Percentiles rank a stretch among this genome's conserved stretches.
Evolutionary conservation across 177 flowering plant genomes (phyloP).

Genomic region (Vitis hybrid): DNA sequence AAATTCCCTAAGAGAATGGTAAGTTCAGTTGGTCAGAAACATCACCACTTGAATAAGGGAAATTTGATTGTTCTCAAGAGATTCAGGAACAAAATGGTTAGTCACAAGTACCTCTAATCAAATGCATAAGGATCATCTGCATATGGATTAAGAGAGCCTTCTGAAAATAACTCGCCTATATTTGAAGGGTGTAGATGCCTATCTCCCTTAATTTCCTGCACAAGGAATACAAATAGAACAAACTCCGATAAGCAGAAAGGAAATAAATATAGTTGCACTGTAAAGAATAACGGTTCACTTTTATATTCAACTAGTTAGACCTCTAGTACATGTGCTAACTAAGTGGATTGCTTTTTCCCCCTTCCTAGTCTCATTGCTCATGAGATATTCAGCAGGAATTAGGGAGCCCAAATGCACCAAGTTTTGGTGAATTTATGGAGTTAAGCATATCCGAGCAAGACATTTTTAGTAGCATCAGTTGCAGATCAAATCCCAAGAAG

Average conservation of each 20-base stretch:
- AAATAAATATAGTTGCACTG: neutral
- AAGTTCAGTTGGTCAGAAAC: neutral
- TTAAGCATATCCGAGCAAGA: neutral
- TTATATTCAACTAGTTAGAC: neutral
- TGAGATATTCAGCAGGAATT: too few species aligned
- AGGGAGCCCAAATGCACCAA: too few species aligned
- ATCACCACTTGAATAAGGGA: neutral
- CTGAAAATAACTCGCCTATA: conserved; percentile 88
- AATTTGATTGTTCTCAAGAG: neutral
- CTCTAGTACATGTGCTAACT: neutral
- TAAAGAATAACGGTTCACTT: too few species aligned
- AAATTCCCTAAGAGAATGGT: too few species aligned
- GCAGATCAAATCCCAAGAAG: neutral
- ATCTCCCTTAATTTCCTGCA: conserved; percentile 55
- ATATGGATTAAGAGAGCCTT: conserved; percentile 96
- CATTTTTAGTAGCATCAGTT: neutral
- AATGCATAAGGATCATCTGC: conserved; percentile 95
- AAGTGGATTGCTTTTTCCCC: too few species aligned
- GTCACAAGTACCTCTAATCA: conserved; percentile 62
- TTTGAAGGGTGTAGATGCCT: conserved; percentile 49
- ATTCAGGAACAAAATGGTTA: neutral
- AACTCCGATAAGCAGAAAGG: neutral
- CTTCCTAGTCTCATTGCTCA: too few species aligned
- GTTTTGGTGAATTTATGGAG: neutral
- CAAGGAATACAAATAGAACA: conserved; percentile 4